Percentiles rank a stretch among this genome's conserved stretches.
Evolutionary conservation across 306 rosid genomes (phyloP).

Genomic region (Luffa aegyptiaca): DNA sequence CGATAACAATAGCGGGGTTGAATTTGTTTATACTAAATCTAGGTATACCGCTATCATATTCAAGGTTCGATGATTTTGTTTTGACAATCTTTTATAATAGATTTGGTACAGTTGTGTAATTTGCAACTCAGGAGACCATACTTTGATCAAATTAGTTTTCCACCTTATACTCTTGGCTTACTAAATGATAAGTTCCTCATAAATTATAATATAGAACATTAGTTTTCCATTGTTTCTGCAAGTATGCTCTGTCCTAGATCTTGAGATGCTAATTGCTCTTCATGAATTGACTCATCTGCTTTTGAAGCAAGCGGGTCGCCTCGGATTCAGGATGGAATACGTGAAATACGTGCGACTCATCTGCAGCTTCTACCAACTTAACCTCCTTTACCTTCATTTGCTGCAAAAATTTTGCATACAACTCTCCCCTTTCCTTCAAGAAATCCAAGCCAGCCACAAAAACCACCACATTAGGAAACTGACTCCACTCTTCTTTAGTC

Average conservation of each 20-base stretch:
- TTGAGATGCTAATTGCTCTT: conserved; percentile 15
- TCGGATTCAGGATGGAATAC: conserved; percentile 42
- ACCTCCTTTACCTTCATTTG: conserved; percentile 39
- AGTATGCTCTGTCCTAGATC: neutral
- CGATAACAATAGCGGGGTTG: neutral
- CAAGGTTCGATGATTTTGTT: neutral
- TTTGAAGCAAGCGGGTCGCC: conserved; percentile 52
- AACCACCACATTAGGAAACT: conserved; percentile 52
- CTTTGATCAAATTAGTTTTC: neutral
- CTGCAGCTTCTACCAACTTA: conserved; percentile 46
- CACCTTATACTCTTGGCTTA: neutral
- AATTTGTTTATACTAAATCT: neutral
- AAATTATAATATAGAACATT: neutral
- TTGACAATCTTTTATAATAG: neutral
- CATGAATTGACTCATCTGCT: conserved; percentile 51
- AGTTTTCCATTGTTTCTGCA: neutral
- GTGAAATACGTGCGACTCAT: conserved; percentile 48
- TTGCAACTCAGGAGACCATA: neutral
- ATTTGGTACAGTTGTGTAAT: neutral
- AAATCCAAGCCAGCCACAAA: conserved; percentile 70
- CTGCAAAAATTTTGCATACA: conserved; percentile 52
- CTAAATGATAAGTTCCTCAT: neutral
- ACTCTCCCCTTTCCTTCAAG: conserved; percentile 67
- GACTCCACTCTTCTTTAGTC: conserved; percentile 25
- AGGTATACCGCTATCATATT: neutral